These are phyloP conservation scores for Aspergillus avenaceus DNA, from an alignment of 495 filamentous ascomycete genomes.

Conservation along the genomic window DNA sequence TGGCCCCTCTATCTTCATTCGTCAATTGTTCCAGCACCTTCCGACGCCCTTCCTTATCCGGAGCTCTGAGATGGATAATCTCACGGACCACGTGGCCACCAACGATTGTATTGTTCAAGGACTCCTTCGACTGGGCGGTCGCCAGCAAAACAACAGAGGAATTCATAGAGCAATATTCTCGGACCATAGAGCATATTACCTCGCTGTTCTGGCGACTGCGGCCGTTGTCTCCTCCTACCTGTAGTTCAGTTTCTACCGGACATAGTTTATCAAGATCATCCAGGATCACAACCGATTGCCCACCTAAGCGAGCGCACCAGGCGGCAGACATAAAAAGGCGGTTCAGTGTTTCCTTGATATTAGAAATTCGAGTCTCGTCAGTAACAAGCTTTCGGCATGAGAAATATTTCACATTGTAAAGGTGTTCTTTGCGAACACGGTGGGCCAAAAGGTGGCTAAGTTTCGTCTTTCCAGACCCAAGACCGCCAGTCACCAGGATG, in stretches of 20 bases:
- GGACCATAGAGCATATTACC: constrained; percentile 73
- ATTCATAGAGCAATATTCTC: constrained; percentile 71
- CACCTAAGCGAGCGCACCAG: constrained; percentile 84
- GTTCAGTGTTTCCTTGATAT: constrained; percentile 82
- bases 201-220: constrained; percentile 91
- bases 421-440: constrained; percentile 56
- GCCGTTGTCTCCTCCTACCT: constrained; percentile 86
- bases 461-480: constrained; percentile 84
- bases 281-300: constrained; percentile 75
- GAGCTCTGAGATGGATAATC: constrained; percentile 79
- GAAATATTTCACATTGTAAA: constrained; percentile 78
- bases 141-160: constrained; percentile 81
- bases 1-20: constrained; percentile 37
- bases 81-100: constrained; percentile 78
- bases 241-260: constrained; percentile 85
- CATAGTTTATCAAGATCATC: constrained; percentile 93
- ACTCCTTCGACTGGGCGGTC: constrained; percentile 91
- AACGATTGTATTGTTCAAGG: constrained; percentile 73
- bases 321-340: constrained; percentile 81
- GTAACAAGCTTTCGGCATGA: constrained; percentile 78
- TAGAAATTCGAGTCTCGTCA: constrained; percentile 81
- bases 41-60: constrained; percentile 85
- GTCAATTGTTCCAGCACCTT: constrained; percentile 68
- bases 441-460: constrained; percentile 64
- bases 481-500: constrained; percentile 79